Base-by-base conservation (phyloP, 441 rosid species). In the Manihot esculenta region DNA sequence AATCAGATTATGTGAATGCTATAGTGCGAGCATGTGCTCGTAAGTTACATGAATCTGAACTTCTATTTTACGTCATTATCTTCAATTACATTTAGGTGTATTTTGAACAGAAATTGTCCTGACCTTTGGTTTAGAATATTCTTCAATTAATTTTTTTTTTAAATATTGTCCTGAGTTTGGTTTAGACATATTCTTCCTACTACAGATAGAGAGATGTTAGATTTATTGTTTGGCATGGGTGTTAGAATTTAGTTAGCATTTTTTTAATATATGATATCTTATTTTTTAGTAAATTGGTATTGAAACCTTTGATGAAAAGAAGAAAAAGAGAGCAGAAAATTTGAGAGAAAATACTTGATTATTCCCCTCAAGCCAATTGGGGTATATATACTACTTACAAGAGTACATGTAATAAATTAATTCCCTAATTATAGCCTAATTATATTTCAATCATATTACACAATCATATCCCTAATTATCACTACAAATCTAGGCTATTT, bases 21-120 rank as follows among this genome's bases (percentile, higher is more conserved):
- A 81, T 92, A 71, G 87, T 92, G 74, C 87, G 96, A 53, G 87
- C 96, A 53, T 92, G 96, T 81, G 94, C 96, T 75, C 93, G 99
- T 94, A 87, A 87, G 99, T 87, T 73, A 1, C 24, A 21, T 27
- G 57, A 50, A 18, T 68, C 55, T 56, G 41, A 50, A 7, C 41
- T 62, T 56, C 42, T 45, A 10, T 14, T 24, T 58, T 33, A 24
- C 12, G 38, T 21, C 38, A 33, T 9, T 44, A 47, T 67, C 47
- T 41, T 56, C 27, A 72, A 27, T 24, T 74, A 13, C 24, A 53
- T 9, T 42, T 49, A 50, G 41, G 41, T 2, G 41, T 35, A 35
- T 35, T 35, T 35, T 6, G 0, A 30, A 30, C 2, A 30, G 35
- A 21, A 30, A 17, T 45, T 51, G 30, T 64, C 33, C 41, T 38